Evolutionary conservation across 345 rosid genomes (phyloP), one percentile per base, ranked within the genome.

Genomic region (Ceriops zippeliana): DNA sequence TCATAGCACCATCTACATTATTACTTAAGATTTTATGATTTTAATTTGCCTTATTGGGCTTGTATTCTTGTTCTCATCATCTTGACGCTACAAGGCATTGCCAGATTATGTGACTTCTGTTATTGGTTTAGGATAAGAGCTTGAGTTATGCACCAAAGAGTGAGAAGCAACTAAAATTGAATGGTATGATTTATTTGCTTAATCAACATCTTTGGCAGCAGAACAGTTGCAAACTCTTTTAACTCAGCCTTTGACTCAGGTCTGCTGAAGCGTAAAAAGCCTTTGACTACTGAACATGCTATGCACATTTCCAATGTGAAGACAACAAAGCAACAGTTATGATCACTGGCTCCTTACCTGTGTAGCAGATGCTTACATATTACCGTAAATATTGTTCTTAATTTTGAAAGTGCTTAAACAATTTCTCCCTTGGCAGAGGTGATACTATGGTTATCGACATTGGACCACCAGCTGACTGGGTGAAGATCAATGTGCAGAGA

Each of bases 391-490:
- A 42, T 42, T 42, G 19, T 42, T 42, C 31, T 17, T 62, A 9
- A 30, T 53, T 51, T 13, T 38, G 32, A 32, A 52, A 52, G 52
- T 59, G 10, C 21, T 61, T 20, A 66, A 58, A 51, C 21, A 47
- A 24, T 13, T 37, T 61, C 66, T 66, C 7, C 49, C 60, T 67
- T 71, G 67, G 57, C 76, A 76, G 80, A 58, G 38, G 58, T 42
- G 80, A 71, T 67, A 37, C 69, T 27, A 58, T 76, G 72, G 76
- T 76, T 56, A 71, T 62, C 24, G 80, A 76, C 63, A 63, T 76
- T 49, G 80, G 80, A 66, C 75, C 80, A 51, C 69, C 76, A 47
- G 80, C 80, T 66, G 80, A 76, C 20, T 76, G 80, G 80, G 80
- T 76, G 65, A 76, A 76, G 65, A 62, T 76, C 53, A 76, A 76